phyloP scores from a whole-genome alignment of 1,284 basidiomycete species.

The Microbotryum lychnidis-dioicae region DNA sequence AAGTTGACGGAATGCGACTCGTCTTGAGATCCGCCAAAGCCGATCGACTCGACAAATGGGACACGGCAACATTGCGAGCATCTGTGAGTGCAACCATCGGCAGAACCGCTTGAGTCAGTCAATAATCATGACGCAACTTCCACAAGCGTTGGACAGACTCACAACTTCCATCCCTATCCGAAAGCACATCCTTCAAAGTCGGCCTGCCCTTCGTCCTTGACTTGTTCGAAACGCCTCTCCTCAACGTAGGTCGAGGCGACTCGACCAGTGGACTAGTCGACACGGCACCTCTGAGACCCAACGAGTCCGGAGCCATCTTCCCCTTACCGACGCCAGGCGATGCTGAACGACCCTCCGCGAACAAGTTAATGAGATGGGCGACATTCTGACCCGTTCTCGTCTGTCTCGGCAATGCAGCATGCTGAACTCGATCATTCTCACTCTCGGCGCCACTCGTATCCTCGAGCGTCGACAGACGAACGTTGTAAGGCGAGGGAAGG shows the following conservation, averaged over 20 bases:
- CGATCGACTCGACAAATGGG: constrained; percentile 12
- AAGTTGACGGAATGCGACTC: constrained; percentile 9
- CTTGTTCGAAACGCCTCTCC: constrained; percentile 10
- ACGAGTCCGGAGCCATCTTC: background rate
- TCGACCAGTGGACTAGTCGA: background rate
- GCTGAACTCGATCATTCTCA: constrained; percentile 27
- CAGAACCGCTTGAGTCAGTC: background rate
- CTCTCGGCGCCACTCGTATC: constrained; percentile 40
- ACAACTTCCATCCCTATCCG: constrained; percentile 8
- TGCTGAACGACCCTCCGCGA: constrained; percentile 10
- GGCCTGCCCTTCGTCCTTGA: background rate
- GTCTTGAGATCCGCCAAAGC: constrained; percentile 16
- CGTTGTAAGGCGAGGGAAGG: constrained; percentile 14
- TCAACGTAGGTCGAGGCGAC: constrained; percentile 2
- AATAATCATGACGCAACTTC: background rate
- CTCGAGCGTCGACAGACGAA: constrained; percentile 11
- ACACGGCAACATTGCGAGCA: constrained; percentile 24
- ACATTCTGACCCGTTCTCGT: constrained; percentile 47
- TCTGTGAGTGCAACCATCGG: background rate
- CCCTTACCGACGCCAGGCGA: background rate
- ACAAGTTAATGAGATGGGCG: constrained; percentile 64
- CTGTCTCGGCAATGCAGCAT: background rate
- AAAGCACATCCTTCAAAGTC: constrained; percentile 2
- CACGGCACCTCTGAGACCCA: background rate
- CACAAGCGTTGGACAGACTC: background rate